phyloP scores from a whole-genome alignment of 495 filamentous ascomycete species.

The Neurospora discreta region DNA sequence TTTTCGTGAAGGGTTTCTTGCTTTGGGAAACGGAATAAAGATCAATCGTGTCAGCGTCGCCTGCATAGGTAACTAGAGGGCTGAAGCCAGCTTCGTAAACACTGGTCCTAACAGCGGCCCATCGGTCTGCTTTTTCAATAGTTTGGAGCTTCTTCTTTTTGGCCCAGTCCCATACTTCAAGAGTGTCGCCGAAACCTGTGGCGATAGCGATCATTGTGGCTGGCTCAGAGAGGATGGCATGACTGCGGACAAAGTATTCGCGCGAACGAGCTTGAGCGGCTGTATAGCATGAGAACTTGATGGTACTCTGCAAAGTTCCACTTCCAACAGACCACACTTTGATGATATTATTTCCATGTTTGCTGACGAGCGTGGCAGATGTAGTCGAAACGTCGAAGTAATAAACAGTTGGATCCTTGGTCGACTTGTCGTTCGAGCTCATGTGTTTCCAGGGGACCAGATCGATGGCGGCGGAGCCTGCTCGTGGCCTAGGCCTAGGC shows the following conservation, averaged over 20 bases:
- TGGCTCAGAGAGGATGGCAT: slow-evolving; percentile 25
- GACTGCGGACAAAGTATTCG: slow-evolving; percentile 29
- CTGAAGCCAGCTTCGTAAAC: slow-evolving; percentile 20
- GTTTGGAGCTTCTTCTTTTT: slow-evolving; percentile 24
- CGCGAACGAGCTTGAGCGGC: slow-evolving; percentile 23
- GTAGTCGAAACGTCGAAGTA: slow-evolving; percentile 20
- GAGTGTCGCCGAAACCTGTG: slow-evolving; percentile 21
- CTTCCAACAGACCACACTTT: slow-evolving; percentile 23
- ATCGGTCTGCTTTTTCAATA: slow-evolving; percentile 24
- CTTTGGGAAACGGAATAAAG: slow-evolving; percentile 58
- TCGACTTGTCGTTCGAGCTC: slow-evolving; percentile 12
- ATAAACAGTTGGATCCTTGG: slow-evolving; percentile 20
- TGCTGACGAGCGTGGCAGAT: slow-evolving; percentile 14
- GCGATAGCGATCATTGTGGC: slow-evolving; percentile 23
- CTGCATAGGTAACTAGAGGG: slow-evolving; percentile 20
- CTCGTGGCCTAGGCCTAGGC: slow-evolving; percentile 4
- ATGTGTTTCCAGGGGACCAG: slow-evolving; percentile 20
- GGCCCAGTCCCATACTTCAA: slow-evolving; percentile 29
- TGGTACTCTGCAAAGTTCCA: slow-evolving; percentile 16
- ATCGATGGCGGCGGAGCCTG: slow-evolving; percentile 1
- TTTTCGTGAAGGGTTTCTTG: slow-evolving; percentile 57
- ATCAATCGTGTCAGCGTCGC: slow-evolving; percentile 32
- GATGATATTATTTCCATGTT: slow-evolving; percentile 29
- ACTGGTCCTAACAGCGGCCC: slow-evolving; percentile 24
- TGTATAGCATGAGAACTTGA: slow-evolving; percentile 26